Base-by-base conservation (phyloP, 2,329 filamentous ascomycete genomes). In the Erysiphe neolycopersici region DNA sequence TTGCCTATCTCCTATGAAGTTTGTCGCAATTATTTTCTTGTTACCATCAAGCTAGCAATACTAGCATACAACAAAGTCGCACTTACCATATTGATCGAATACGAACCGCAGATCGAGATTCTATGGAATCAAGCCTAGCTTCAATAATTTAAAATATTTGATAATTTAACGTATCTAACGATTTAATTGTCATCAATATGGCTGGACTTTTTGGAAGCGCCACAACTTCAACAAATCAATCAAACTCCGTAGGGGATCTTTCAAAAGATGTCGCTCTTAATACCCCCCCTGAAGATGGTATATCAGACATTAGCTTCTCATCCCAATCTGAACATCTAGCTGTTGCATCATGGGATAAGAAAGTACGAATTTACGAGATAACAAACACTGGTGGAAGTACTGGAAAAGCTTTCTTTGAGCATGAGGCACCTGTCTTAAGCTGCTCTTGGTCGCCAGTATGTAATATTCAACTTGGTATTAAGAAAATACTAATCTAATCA, bases 321-420 rank as follows among this genome's bases (percentile, higher is more conserved):
- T 73, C 78, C 1, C 67, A 67, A 43, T 69, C 63, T 51, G 83
- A 95, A 54, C 79, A 91, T 58, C 68, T 98, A 16, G 84, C 87
- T 19, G 81, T 94, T 32, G 67, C 83, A 41, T 93, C 83, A 53
- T 98, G 89, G 89, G 89, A 98, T 62, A 92, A 91, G 65, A 92
- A 93, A 60, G 83, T 95, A 49, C 79, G 85, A 56, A 87, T 98
- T 58, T 98, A 95, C 63, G 83, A 95, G 60, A 83, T 95, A 57
- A 73, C 77, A 50, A 63, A 62, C 45, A 73, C 73, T 51, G 83
- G 84, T 38, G 71, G 79, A 57, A 87, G 79, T 55, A 73, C 83
- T 58, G 84, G 83, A 42, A 87, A 85, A 56, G 83, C 83, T 49
- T 65, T 78, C 46, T 91, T 89, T 56, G 79, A 91, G 52, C 82